phyloP scores from a whole-genome alignment of 2,329 filamentous ascomycete species.

The Arachnomyces sp. region DNA sequence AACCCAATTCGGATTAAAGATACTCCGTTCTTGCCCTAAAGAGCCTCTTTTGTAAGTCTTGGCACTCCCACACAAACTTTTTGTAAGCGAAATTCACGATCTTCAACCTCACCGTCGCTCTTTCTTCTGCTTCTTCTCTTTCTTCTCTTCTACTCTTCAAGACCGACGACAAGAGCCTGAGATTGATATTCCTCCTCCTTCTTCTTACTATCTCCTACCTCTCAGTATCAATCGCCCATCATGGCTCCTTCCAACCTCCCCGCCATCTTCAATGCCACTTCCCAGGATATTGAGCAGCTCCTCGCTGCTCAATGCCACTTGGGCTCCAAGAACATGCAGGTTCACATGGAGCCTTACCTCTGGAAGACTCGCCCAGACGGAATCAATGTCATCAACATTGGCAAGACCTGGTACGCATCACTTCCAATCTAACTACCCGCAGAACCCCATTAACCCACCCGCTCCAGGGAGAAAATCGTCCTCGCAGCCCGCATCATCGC shows the following conservation, averaged over 20 bases:
- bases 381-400: constrained; percentile 98
- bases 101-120: background rate
- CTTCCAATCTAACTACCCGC: no score
- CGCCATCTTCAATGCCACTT: constrained; percentile 90
- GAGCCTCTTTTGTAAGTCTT: no score
- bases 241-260: constrained; percentile 96
- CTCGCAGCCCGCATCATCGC: constrained; percentile 97
- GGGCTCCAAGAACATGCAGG: constrained; percentile 98
- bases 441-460: no score
- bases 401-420: constrained; percentile 97
- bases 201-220: constrained; percentile 25
- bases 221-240: constrained; percentile 53
- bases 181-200: constrained; percentile 30
- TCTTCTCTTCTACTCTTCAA: constrained; percentile 20
- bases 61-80: no score
- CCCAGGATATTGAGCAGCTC: constrained; percentile 98
- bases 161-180: constrained; percentile 37
- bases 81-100: background rate
- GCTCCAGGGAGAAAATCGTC: constrained; percentile 99
- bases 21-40: no score
- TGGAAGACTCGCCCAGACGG: constrained; percentile 99
- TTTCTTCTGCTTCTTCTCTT: constrained; percentile 9
- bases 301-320: constrained; percentile 94
- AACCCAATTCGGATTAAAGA: no score
- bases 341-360: constrained; percentile 99